These are phyloP conservation scores for Lojkania enalia DNA, from an alignment of 2,329 filamentous ascomycete genomes.

Conservation along the genomic window DNA sequence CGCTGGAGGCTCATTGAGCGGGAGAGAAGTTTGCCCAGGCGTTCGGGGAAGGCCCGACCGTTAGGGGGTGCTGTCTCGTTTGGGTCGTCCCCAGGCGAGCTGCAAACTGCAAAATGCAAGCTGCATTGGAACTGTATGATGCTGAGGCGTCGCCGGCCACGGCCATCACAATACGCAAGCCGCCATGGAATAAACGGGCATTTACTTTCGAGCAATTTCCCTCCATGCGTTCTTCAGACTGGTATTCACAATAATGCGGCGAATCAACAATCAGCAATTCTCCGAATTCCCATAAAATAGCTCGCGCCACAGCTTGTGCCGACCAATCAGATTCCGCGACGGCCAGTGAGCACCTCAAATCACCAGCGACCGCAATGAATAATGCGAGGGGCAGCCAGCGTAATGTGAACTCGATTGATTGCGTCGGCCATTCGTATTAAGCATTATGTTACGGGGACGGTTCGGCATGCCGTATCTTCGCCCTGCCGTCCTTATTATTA, in stretches of 20 bases:
- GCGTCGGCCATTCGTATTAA: neutral
- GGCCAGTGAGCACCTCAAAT: neutral
- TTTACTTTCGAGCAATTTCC: no score
- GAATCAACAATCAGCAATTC: slow-evolving; percentile 2
- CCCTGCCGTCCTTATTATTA: no score
- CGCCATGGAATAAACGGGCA: no score
- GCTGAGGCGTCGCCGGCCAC: no score
- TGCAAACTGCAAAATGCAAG: no score
- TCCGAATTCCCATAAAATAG: slow-evolving; percentile 1
- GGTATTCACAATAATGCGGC: slow-evolving; percentile 1
- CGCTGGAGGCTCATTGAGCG: slow-evolving; percentile 29
- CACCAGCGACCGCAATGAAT: neutral
- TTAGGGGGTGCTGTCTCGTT: slow-evolving; percentile 35
- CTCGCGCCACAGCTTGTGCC: neutral
- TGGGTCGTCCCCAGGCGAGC: slow-evolving; percentile 20
- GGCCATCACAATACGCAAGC: no score
- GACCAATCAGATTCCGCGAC: slow-evolving; percentile 2
- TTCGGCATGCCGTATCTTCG: neutral
- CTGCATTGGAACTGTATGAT: no score
- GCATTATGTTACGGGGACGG: slow-evolving; percentile 1
- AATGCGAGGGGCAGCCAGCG: no score
- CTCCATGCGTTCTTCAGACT: no score
- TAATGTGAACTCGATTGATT: neutral
- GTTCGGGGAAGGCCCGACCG: slow-evolving; percentile 29
- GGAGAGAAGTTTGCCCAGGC: slow-evolving; percentile 24